Evolutionary conservation across 345 rosid genomes (phyloP).

Genomic region (Diplotaxis tenuifolia): DNA sequence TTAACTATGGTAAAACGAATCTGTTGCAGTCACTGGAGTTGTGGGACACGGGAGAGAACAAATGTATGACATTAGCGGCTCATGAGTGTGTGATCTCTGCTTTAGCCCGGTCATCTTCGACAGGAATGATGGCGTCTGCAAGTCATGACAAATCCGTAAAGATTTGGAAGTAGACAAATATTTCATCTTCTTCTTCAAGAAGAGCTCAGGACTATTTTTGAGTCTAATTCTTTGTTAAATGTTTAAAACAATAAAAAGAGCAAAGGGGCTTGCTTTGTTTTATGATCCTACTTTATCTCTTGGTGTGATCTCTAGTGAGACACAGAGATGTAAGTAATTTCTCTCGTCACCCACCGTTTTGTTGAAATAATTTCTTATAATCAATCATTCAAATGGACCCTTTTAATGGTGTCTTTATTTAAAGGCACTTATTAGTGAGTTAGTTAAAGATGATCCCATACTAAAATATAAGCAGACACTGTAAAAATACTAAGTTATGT

Average conservation of each 20-base stretch:
- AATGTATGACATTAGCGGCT: conserved; percentile 66
- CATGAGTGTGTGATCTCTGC: conserved; percentile 81
- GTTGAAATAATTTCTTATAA: conserved; percentile 20
- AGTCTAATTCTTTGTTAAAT: conserved; percentile 26
- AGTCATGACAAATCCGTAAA: conserved; percentile 89
- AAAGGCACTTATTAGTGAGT: neutral
- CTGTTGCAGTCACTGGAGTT: conserved; percentile 68
- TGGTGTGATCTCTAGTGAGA: conserved; percentile 12
- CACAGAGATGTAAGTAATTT: conserved; percentile 13
- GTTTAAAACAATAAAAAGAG: conserved; percentile 14
- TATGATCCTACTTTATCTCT: conserved; percentile 5
- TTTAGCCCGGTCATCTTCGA: conserved; percentile 62
- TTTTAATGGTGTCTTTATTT: neutral
- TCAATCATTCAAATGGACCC: neutral
- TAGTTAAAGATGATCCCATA: neutral
- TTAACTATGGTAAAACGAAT: conserved; percentile 9
- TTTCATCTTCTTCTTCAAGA: neutral
- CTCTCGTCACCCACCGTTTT: conserved; percentile 19
- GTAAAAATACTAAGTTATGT: neutral
- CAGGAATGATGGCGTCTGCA: conserved; percentile 82
- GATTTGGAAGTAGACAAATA: conserved; percentile 73
- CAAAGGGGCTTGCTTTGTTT: conserved; percentile 21
- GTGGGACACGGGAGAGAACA: conserved; percentile 80
- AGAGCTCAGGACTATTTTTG: conserved; percentile 23
- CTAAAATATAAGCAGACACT: neutral